Evolutionary conservation across 2,329 filamentous ascomycete genomes (phyloP), one percentile per base, ranked within the genome.

Genomic region (Colletotrichum salicis): DNA sequence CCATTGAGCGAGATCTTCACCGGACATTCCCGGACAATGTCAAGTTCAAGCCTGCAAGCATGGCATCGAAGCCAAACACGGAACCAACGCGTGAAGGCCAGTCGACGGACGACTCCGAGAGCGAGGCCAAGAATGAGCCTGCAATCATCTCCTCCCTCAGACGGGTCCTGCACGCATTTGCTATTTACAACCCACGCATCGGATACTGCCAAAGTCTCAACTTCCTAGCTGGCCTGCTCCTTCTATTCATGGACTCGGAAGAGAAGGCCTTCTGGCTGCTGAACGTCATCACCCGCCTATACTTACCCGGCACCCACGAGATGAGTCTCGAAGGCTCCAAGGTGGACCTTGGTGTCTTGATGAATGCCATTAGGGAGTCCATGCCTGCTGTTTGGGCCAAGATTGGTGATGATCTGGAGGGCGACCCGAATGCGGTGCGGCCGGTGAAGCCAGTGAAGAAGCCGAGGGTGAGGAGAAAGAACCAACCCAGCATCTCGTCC

Each of bases 191-290:
- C 77, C 95, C 96, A 1, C 90, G 90, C 66, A 97, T 98, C 76
- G 96, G 96, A 15, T 98, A 98, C 81, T 98, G 96, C 78, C 96
- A 98, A 80, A 97, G 94, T 24, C 89, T 98, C 35, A 98, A 98
- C 81, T 98, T 98, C 82, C 89, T 98, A 62, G 95, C 96, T 5
- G 96, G 95, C 4, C 88, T 98, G 64, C 86, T 98, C 1, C 89
- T 98, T 2, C 87, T 98, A 3, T 98, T 98, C 80, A 91, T 98
- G 78, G 90, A 89, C 72, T 91, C 93, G 4, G 96, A 97, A 80
- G 95, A 98, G 81, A 95, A 97, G 76, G 90, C 92, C 3, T 98
- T 98, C 79, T 95, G 95, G 90, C 90, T 98, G 79, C 88, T 98
- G 71, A 96, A 97, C 76, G 94, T 98, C 77, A 94, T 98, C 76